Base-by-base conservation (phyloP, 1,139 yeast species). In the Saccharomyces hybrid region DNA sequence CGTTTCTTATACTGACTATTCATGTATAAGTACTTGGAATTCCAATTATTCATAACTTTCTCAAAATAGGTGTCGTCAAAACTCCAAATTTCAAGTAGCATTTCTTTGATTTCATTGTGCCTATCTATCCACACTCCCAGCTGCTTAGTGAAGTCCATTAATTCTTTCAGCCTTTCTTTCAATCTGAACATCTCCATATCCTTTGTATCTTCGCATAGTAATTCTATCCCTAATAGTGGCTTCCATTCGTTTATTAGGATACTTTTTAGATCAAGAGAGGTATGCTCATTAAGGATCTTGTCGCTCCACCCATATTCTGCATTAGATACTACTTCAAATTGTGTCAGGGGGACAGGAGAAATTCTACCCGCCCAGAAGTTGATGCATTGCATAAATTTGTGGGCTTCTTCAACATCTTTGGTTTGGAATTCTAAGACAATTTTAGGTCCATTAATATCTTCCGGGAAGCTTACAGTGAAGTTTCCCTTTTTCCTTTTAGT, bases 301-400 rank as follows among this genome's bases (percentile, higher is more conserved):
- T 62, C 57, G 27, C 79, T 80, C 97, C 96, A 90, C 3, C 97
- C 97, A 66, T 83, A 88, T 64, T 89, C 96, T 49, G 83, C 79
- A 48, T 87, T 86, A 1, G 90, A 80, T 11, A 88, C 81, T 56
- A 88, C 72, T 55, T 79, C 83, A 25, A 75, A 71, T 48, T 73
- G 73, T 1, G 68, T 64, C 2, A 78, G 69, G 1, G 96, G 96
- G 31, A 87, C 84, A 14, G 90, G 86, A 11, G 95, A 85, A 41
- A 86, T 81, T 60, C 93, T 78, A 2, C 95, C 86, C 1, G 96
- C 89, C 97, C 97, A 89, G 69, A 88, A 89, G 70, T 89, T 89
- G 71, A 95, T 84, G 2, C 93, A 80, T 61, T 85, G 81, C 34
- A 87, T 81, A 67, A 82, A 88, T 65, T 83, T 88, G 51, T 77